These are phyloP conservation scores for Termitomyces sp. DNA, from an alignment of 768 basidiomycete genomes.

Conservation along the genomic window DNA sequence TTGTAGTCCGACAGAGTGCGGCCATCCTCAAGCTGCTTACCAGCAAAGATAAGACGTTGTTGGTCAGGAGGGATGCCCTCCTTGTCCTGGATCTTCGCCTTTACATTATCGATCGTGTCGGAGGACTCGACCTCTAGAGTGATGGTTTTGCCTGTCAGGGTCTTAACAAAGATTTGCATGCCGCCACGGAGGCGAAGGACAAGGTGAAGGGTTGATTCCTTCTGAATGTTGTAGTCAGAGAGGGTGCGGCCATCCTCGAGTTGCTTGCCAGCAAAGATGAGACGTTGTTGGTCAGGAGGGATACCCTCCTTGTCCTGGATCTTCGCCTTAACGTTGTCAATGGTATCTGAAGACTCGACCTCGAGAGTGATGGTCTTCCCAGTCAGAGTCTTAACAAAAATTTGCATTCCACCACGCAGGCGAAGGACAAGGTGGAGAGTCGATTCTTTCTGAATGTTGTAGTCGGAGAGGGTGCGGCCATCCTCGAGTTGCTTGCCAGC, in stretches of 20 bases:
- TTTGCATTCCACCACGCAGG: conserved; percentile 89
- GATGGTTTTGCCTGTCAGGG: conserved; percentile 87
- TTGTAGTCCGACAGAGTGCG: conserved; percentile 85
- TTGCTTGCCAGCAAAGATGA: conserved; percentile 94
- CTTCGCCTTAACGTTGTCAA: conserved; percentile 85
- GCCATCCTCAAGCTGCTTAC: conserved; percentile 93
- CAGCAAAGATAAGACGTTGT: conserved; percentile 89
- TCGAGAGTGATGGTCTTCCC: conserved; percentile 93
- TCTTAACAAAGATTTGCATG: conserved; percentile 92
- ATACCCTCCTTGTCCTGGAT: conserved; percentile 85
- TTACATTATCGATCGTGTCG: conserved; percentile 91
- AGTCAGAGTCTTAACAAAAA: conserved; percentile 84
- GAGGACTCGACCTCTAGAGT: conserved; percentile 92
- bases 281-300: conserved; percentile 82
- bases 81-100: conserved; percentile 79
- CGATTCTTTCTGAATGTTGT: conserved; percentile 89
- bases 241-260: conserved; percentile 92
- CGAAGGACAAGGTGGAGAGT: conserved; percentile 82
- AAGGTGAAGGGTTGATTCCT: conserved; percentile 75
- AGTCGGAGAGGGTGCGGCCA: conserved; percentile 86
- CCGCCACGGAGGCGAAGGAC: conserved; percentile 87
- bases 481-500: conserved; percentile 93
- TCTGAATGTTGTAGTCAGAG: conserved; percentile 80
- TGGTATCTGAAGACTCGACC: conserved; percentile 90
- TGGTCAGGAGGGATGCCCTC: conserved; percentile 85